Evolutionary conservation across 2,329 filamentous ascomycete species (phyloP).

Genomic region (Periconia macrospinosa): DNA sequence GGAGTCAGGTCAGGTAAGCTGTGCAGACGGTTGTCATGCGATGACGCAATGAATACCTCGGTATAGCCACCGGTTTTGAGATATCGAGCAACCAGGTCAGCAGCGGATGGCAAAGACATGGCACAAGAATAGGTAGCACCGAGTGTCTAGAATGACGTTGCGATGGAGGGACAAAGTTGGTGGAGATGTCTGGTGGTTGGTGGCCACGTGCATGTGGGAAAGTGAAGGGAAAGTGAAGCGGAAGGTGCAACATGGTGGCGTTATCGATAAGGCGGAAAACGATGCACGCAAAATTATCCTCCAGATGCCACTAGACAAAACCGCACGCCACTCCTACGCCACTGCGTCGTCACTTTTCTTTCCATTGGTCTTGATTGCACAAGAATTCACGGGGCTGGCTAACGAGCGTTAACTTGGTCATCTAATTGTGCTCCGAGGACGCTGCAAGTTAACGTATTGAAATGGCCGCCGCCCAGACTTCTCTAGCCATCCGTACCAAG

Average conservation of each 20-base stretch:
- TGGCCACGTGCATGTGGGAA: background rate
- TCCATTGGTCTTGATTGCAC: too few species aligned
- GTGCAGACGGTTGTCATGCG: background rate
- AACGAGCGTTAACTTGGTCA: too few species aligned
- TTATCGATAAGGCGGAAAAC: constrained; percentile 1
- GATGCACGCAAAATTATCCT: background rate
- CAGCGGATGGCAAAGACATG: constrained; percentile 41
- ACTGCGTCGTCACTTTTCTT: background rate
- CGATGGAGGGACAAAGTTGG: too few species aligned
- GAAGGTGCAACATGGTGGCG: background rate
- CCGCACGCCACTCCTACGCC: background rate
- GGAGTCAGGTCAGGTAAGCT: too few species aligned
- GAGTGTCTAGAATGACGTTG: background rate
- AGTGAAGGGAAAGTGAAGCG: background rate
- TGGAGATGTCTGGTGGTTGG: too few species aligned
- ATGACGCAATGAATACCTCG: constrained; percentile 38
- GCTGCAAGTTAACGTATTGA: too few species aligned
- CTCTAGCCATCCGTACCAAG: background rate
- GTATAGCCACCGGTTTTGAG: constrained; percentile 44
- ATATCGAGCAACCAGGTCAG: constrained; percentile 47
- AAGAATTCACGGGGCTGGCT: too few species aligned
- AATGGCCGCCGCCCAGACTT: background rate
- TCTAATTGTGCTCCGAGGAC: too few species aligned
- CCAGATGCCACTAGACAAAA: background rate
- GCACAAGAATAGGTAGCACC: background rate